Percentiles rank a stretch among this genome's conserved stretches.
These are phyloP conservation scores for Didymella exigua DNA, from an alignment of 2,329 filamentous ascomycete species.

Conservation along the genomic window DNA sequence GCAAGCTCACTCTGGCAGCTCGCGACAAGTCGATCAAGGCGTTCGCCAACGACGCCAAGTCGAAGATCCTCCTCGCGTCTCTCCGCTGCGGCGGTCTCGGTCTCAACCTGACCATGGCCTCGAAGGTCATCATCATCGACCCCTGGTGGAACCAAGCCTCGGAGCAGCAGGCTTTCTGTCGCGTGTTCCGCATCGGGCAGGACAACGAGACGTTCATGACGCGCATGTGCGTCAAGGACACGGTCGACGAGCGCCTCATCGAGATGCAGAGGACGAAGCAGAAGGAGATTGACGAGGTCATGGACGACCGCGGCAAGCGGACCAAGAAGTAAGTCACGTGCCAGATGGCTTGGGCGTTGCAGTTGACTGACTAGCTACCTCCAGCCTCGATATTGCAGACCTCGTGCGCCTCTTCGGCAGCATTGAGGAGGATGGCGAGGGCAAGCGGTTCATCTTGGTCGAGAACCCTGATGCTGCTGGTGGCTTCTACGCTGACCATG, in stretches of 20 bases:
- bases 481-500: constrained; percentile 39
- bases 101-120: constrained; percentile 65
- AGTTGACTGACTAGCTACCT: constrained; percentile 8
- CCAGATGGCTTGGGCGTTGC: background rate
- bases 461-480: constrained; percentile 39
- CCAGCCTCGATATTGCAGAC: constrained; percentile 45
- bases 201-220: constrained; percentile 63
- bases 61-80: constrained; percentile 60
- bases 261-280: constrained; percentile 63
- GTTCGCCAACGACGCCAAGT: constrained; percentile 52
- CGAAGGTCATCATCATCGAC: constrained; percentile 55
- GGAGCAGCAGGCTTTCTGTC: constrained; percentile 68
- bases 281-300: constrained; percentile 50
- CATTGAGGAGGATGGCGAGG: constrained; percentile 46
- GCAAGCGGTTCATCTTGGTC: constrained; percentile 50
- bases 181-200: constrained; percentile 71
- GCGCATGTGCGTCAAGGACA: constrained; percentile 61
- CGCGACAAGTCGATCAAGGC: constrained; percentile 55
- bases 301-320: constrained; percentile 48
- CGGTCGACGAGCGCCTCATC: constrained; percentile 64
- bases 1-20: constrained; percentile 52
- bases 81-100: constrained; percentile 63
- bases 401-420: constrained; percentile 56
- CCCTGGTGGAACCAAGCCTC: constrained; percentile 65
- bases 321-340: constrained; percentile 32